Conservation (phyloP, 352 stramenopile genomes). For the Phytophthora sp. region DNA sequence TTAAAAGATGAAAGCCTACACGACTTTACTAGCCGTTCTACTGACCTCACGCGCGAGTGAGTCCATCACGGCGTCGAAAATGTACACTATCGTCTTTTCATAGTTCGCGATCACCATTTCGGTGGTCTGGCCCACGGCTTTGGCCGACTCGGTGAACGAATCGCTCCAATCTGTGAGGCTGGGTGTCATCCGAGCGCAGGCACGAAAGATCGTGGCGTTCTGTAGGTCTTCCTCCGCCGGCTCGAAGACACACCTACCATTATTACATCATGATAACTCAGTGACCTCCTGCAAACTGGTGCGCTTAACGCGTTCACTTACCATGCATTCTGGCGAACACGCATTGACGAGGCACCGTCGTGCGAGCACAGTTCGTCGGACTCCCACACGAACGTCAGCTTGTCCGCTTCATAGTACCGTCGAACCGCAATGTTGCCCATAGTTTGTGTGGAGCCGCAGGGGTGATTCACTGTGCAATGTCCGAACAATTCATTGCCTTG, state of each 20-base stretch:
- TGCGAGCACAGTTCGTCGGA: conserved; percentile 39
- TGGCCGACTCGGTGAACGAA: conserved; percentile 29
- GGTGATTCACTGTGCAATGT: conserved; percentile 47
- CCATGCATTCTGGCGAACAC: conserved; percentile 60
- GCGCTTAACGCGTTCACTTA: conserved; percentile 19
- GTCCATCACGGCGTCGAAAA: conserved; percentile 44
- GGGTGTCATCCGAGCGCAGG: conserved; percentile 55
- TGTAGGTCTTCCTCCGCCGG: conserved; percentile 40
- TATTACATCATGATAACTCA: background rate
- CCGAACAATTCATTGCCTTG: conserved; percentile 56
- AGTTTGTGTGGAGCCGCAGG: conserved; percentile 36
- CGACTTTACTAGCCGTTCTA: background rate
- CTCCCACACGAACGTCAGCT: conserved; percentile 61
- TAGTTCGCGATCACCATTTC: conserved; percentile 48
- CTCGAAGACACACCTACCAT: conserved; percentile 54
- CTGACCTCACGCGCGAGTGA: conserved; percentile 19
- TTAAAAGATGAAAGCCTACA: background rate
- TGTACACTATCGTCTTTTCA: conserved; percentile 43
- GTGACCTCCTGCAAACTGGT: background rate
- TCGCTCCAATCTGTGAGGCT: conserved; percentile 26
- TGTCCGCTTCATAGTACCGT: conserved; percentile 47
- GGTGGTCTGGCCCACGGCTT: conserved; percentile 47
- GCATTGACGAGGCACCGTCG: conserved; percentile 30
- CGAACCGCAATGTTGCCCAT: conserved; percentile 54
- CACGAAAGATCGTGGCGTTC: conserved; percentile 54